Conservation (phyloP, 352 stramenopile species). For the Phytophthora kernoviae region DNA sequence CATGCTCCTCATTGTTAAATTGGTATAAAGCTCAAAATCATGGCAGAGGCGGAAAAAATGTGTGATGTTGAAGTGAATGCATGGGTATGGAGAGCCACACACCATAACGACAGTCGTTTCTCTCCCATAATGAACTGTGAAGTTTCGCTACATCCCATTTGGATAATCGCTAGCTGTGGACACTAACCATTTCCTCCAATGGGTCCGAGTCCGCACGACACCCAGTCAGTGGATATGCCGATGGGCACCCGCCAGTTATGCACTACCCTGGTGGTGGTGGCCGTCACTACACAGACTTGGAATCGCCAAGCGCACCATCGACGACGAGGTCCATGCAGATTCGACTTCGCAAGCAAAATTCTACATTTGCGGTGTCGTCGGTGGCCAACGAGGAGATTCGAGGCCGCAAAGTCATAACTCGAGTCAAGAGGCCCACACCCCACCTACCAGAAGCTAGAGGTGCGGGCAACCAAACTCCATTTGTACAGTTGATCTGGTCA, state of each 20-base stretch:
- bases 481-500: not conserved
- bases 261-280: constrained; percentile 6
- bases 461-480: constrained; percentile 3
- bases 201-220: constrained; percentile 6
- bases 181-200: constrained; percentile 7
- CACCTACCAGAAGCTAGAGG: constrained; percentile 37
- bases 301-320: constrained; percentile 21
- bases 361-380: constrained; percentile 15
- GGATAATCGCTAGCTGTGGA: constrained; percentile 10
- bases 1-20: constrained; percentile 86
- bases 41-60: not conserved
- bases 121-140: constrained; percentile 25
- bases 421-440: constrained; percentile 41
- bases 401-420: constrained; percentile 20
- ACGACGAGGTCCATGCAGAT: constrained; percentile 41
- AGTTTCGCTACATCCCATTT: constrained; percentile 12
- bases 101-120: constrained; percentile 13
- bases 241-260: constrained; percentile 13
- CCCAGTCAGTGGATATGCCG: not conserved
- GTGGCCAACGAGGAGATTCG: constrained; percentile 14
- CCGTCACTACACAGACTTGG: constrained; percentile 31
- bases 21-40: too few relatives aligned
- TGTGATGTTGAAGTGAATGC: constrained; percentile 1
- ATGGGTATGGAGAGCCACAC: not conserved
- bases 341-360: constrained; percentile 34